These are phyloP conservation scores for Cinchona pubescens DNA, from an alignment of 257 asterid species.

Conservation along the genomic window DNA sequence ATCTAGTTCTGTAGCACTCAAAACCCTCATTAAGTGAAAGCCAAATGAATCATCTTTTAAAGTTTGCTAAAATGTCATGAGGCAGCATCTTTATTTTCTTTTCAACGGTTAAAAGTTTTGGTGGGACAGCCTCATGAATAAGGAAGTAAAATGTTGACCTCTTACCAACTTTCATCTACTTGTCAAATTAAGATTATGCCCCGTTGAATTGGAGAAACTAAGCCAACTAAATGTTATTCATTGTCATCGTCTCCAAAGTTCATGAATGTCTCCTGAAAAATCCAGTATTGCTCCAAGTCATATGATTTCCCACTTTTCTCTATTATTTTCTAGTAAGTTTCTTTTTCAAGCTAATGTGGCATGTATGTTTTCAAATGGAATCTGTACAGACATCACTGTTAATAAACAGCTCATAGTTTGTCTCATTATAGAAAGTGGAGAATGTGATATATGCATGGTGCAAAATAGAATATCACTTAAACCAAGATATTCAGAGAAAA, in stretches of 20 bases:
- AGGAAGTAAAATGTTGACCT: background rate
- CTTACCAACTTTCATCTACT: background rate
- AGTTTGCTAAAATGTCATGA: background rate
- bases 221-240: background rate
- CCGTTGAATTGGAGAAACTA: background rate
- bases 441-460: background rate
- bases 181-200: background rate
- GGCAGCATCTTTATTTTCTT: background rate
- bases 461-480: background rate
- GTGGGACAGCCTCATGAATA: background rate
- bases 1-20: slow-evolving; percentile 63
- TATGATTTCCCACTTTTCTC: background rate
- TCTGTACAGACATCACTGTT: background rate
- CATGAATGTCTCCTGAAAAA: background rate
- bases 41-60: slow-evolving; percentile 2
- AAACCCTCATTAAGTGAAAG: slow-evolving; percentile 45
- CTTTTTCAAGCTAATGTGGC: background rate
- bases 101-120: background rate
- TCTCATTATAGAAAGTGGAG: background rate
- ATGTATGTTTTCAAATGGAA: background rate
- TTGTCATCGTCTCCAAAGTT: background rate
- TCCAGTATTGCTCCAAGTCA: background rate
- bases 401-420: too few relatives aligned
- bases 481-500: background rate
- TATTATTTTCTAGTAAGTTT: too few relatives aligned